These are phyloP conservation scores for Knoxia roxburghii DNA, from an alignment of 257 asterid genomes.

Conservation along the genomic window DNA sequence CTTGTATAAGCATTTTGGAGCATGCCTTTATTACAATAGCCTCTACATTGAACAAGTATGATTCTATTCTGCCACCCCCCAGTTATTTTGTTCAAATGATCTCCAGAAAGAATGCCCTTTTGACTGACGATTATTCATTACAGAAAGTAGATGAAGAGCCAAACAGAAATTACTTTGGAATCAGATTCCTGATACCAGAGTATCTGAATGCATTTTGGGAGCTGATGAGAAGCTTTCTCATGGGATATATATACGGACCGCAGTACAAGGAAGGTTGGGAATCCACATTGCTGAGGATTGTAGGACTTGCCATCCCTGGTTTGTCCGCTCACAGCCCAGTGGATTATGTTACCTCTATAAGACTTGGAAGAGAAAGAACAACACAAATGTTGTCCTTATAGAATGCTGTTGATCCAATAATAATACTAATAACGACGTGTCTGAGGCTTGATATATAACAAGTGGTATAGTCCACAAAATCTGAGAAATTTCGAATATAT, in stretches of 20 bases:
- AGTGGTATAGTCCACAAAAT: neutral
- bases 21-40: conserved; percentile 73
- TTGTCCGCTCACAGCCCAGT: conserved; percentile 82
- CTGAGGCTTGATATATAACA: neutral
- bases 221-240: conserved; percentile 52
- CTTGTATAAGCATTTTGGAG: conserved; percentile 87
- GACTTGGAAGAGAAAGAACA: conserved; percentile 55
- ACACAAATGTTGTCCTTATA: conserved; percentile 29
- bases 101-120: too few species aligned
- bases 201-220: conserved; percentile 75
- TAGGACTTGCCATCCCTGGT: conserved; percentile 75
- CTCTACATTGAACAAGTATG: conserved; percentile 61
- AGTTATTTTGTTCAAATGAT: too few species aligned
- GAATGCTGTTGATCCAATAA: neutral
- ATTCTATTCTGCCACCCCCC: neutral
- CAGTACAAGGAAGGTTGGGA: conserved; percentile 77
- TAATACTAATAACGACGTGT: neutral
- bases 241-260: conserved; percentile 41
- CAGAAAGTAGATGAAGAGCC: conserved; percentile 83
- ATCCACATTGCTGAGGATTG: conserved; percentile 45
- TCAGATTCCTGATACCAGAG: conserved; percentile 53
- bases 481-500: too few species aligned
- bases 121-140: neutral
- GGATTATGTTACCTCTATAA: conserved; percentile 70
- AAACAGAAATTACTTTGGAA: conserved; percentile 66